phyloP scores from a whole-genome alignment of 2,329 filamentous ascomycete species.

The Aspergillus intermedius region DNA sequence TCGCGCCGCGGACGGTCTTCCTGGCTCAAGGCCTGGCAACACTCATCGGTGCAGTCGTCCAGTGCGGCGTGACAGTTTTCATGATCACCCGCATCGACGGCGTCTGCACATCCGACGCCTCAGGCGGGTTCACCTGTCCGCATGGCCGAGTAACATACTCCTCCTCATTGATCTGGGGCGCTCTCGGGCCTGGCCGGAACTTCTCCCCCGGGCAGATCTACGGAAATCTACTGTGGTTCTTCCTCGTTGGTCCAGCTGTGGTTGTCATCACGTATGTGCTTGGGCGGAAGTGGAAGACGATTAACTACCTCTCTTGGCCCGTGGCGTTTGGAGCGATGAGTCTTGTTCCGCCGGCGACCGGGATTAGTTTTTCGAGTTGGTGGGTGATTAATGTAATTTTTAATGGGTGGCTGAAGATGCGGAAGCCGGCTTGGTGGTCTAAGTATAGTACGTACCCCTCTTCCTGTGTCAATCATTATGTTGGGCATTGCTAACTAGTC shows the following conservation, averaged over 20 bases:
- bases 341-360: constrained; percentile 61
- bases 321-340: constrained; percentile 62
- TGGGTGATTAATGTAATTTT: constrained; percentile 44
- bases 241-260: constrained; percentile 58
- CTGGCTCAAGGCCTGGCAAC: constrained; percentile 47
- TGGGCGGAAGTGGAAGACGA: constrained; percentile 53
- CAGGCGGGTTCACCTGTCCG: constrained; percentile 55
- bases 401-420: constrained; percentile 39
- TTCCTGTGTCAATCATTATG: not conserved
- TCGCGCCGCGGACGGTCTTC: constrained; percentile 46
- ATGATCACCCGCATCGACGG: constrained; percentile 42
- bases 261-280: constrained; percentile 56
- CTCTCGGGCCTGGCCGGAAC: constrained; percentile 62
- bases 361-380: constrained; percentile 66
- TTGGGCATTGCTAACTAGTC: not conserved
- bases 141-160: constrained; percentile 58
- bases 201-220: constrained; percentile 60
- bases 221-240: constrained; percentile 61
- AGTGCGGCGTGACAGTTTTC: constrained; percentile 46
- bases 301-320: constrained; percentile 62
- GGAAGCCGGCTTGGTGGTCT: constrained; percentile 43
- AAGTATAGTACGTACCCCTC: constrained; percentile 36
- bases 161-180: constrained; percentile 63
- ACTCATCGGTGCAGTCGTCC: constrained; percentile 44
- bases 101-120: constrained; percentile 50